Evolutionary conservation across 768 basidiomycete species (phyloP).

Genomic region (Suillus sp.): DNA sequence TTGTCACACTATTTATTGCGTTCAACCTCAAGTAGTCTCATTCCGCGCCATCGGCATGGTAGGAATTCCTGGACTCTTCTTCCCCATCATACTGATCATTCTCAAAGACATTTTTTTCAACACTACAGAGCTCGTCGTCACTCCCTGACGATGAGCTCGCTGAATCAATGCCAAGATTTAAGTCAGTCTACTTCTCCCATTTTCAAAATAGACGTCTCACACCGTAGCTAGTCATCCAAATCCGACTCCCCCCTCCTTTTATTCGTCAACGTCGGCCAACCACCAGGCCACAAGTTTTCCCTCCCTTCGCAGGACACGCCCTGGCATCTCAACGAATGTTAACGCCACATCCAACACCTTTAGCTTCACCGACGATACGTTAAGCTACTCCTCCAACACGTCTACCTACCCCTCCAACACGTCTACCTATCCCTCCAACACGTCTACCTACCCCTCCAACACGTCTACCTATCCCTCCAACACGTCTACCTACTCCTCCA

Average conservation of each 20-base stretch:
- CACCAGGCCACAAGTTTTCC: neutral
- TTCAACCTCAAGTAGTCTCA: neutral
- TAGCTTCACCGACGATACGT: no score
- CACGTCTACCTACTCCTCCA: no score
- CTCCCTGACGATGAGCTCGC: neutral
- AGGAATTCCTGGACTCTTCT: neutral
- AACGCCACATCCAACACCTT: neutral
- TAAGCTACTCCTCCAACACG: no score
- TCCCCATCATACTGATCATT: neutral
- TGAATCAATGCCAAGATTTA: neutral
- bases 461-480: no score
- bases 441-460: no score
- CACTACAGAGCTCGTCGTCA: neutral
- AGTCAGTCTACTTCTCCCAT: neutral
- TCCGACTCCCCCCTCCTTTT: neutral
- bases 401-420: no score
- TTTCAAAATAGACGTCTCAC: neutral
- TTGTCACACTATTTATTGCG: neutral
- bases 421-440: no score
- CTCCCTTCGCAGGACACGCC: neutral
- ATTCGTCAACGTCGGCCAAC: neutral
- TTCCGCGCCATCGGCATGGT: neutral
- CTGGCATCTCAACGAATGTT: neutral
- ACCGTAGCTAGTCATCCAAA: neutral
- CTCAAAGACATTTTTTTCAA: no score